Conservation (phyloP, 768 basidiomycete genomes). For the Rickenella mellea region DNA sequence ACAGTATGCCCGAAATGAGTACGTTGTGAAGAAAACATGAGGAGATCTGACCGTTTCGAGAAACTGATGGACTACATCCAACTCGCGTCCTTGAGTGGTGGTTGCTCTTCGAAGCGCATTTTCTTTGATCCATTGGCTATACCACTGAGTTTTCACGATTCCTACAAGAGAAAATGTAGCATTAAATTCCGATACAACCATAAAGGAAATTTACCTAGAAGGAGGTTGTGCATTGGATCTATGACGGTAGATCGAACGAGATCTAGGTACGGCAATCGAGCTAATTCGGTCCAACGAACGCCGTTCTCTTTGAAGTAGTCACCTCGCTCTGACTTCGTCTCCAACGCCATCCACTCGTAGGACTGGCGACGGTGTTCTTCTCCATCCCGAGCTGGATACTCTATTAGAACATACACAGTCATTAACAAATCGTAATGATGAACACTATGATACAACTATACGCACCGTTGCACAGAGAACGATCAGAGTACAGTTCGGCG, state of each 20-base stretch:
- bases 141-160: conserved; percentile 18
- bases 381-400: too few species aligned
- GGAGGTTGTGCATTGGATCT: conserved; percentile 22
- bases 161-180: conserved; percentile 5
- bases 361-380: too few species aligned
- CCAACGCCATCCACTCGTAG: too few species aligned
- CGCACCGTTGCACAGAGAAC: conserved; percentile 3
- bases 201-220: conserved; percentile 14
- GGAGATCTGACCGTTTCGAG: conserved; percentile 7
- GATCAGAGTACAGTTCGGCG: too few species aligned
- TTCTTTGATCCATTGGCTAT: conserved; percentile 12
- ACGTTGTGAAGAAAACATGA: neutral
- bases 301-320: conserved; percentile 15
- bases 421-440: too few species aligned
- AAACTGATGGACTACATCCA: conserved; percentile 11
- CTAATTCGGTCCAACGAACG: conserved; percentile 17
- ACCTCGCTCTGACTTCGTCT: conserved; percentile 1
- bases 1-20: neutral
- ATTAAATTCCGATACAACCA: conserved; percentile 4
- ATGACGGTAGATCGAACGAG: conserved; percentile 13
- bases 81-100: conserved; percentile 4
- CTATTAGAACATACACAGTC: too few species aligned
- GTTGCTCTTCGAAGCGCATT: conserved; percentile 9
- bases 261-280: conserved; percentile 18
- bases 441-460: too few species aligned